These are phyloP conservation scores for Coccomyxa sp. DNA, from an alignment of 139 green algal species.

Conservation along the genomic window DNA sequence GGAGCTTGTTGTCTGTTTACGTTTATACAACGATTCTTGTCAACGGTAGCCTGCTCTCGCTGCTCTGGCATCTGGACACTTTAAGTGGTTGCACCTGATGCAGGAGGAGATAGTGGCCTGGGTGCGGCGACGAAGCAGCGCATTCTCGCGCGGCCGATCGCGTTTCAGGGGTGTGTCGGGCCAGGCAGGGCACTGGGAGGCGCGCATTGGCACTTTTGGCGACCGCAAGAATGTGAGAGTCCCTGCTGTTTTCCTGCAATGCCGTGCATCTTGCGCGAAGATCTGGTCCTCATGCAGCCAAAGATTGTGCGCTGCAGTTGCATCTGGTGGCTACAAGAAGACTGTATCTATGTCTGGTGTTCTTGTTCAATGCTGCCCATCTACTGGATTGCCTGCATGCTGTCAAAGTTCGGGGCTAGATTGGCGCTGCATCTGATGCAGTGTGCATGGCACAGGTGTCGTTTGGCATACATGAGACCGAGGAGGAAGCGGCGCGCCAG, in stretches of 20 bases:
- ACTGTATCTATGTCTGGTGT: too few species aligned
- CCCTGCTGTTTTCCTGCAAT: background rate
- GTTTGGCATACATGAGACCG: constrained; percentile 58
- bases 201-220: constrained; percentile 56
- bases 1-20: too few species aligned
- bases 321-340: too few species aligned
- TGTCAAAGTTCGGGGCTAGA: too few species aligned
- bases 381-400: too few species aligned
- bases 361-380: background rate
- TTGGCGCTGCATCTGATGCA: too few species aligned
- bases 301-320: too few species aligned
- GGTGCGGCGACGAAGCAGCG: constrained; percentile 38
- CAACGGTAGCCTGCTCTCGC: too few species aligned
- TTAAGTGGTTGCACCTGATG: background rate
- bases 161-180: constrained; percentile 59
- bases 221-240: constrained; percentile 59
- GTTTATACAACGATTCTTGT: too few species aligned
- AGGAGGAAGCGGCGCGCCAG: constrained; percentile 57
- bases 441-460: constrained; percentile 38
- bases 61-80: background rate
- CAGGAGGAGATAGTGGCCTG: constrained; percentile 59
- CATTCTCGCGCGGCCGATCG: constrained; percentile 55
- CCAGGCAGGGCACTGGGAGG: constrained; percentile 59
- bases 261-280: too few species aligned
- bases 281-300: too few species aligned